Evolutionary conservation across 495 filamentous ascomycete species (phyloP), one percentile per base, ranked within the genome.

Genomic region (Annulohypoxylon nitens): DNA sequence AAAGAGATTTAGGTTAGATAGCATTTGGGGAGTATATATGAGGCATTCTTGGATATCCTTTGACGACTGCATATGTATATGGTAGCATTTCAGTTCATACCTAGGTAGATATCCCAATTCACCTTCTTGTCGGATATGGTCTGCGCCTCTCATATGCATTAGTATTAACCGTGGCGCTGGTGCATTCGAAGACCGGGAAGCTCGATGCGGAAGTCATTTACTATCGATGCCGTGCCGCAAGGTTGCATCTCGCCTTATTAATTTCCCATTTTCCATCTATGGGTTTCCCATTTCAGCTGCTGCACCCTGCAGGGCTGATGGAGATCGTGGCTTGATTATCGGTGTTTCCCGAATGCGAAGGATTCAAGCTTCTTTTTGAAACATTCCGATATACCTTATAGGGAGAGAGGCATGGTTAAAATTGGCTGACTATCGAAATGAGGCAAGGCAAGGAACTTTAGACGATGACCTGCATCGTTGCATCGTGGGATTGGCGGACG

Each of bases 81-180:
- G 51, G 23, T 70, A 50, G 59, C 63, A 57, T 60, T 14, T 51
- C 48, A 23, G 14, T 36, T 30, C 54, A 67, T 62, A 30, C 30
- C 30, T 30, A 30, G 30, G 30, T 30, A 62, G 57, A 67, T 67
- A 72, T 72, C 63, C 69, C 55, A 36, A 55, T 48, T 72, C 23
- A 9, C 55, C 39, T 34, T 30, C 34, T 51, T 0, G 20, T 58
- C 47, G 26, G 12, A 26, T 43, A 16, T 43, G 20, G 37, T 36
- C 57, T 60, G 37, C 26, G 34, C 57, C 57, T 25, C 20, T 8
- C 12, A 25, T 45, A 7, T 5, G 57, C 57, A 26, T 60, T 20
- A 23, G 43, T 18, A 43, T 43, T 43, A 5, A 26, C 34, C 57
- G 20, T 43, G 53, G 53, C 53, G 53, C 53, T 57, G 53, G 53